phyloP scores from a whole-genome alignment of 345 rosid genomes.

The Abelmoschus esculentus region DNA sequence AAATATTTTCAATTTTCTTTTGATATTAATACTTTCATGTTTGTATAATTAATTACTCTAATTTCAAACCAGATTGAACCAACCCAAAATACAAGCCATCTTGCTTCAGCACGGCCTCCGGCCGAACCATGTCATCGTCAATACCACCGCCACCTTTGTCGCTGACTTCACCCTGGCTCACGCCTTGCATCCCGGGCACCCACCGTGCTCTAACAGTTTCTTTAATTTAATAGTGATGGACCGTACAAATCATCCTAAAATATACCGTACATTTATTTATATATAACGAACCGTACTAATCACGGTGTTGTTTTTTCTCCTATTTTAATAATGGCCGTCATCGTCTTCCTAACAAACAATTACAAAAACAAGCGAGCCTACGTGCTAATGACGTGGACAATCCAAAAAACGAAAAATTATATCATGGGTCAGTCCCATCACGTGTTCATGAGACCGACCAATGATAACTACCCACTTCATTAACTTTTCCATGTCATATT shows the following conservation, averaged over 20 bases:
- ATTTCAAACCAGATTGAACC: neutral
- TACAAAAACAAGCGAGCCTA: neutral
- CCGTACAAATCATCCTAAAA: neutral
- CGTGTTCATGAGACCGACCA: too few species aligned
- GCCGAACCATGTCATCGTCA: too few species aligned
- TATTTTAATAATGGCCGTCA: neutral
- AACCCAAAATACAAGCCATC: neutral
- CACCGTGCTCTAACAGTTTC: neutral
- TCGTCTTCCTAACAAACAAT: neutral
- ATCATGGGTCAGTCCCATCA: too few species aligned
- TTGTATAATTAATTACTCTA: neutral
- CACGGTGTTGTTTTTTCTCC: neutral
- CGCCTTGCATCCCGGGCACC: neutral
- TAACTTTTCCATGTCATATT: too few species aligned
- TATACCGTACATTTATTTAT: conserved; percentile 11
- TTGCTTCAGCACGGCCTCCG: too few species aligned
- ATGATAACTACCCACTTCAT: too few species aligned
- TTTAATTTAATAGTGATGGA: neutral
- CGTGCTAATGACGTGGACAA: neutral
- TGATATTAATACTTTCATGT: too few species aligned
- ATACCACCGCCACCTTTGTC: too few species aligned
- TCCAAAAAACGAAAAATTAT: too few species aligned
- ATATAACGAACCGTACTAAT: neutral
- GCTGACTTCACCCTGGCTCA: neutral
- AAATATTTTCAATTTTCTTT: too few species aligned